Conservation (phyloP, 768 basidiomycete genomes). For the Lentinula guzmanii region DNA sequence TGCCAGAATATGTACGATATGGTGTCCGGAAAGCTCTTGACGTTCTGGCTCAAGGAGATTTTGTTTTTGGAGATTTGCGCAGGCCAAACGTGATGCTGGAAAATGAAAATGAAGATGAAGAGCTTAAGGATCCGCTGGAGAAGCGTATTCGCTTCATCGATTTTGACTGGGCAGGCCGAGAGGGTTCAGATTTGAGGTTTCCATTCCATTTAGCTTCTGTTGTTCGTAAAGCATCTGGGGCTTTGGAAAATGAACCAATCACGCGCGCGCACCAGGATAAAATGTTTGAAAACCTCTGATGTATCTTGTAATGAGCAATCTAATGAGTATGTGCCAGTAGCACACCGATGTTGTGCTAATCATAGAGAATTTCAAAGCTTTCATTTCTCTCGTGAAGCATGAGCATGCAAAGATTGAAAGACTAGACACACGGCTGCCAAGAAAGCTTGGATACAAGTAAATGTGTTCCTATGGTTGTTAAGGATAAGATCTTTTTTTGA, state of each 20-base stretch:
- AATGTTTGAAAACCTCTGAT: background rate
- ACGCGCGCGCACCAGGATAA: background rate
- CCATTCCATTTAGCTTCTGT: background rate
- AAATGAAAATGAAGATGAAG: background rate
- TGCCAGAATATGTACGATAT: background rate
- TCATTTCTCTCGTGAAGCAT: too few relatives aligned
- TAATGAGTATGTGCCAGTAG: too few relatives aligned
- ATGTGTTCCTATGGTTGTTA: too few relatives aligned
- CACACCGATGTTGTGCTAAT: too few relatives aligned
- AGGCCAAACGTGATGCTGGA: conserved; percentile 1
- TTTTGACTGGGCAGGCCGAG: conserved; percentile 4
- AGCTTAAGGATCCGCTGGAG: background rate
- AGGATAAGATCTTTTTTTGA: too few relatives aligned
- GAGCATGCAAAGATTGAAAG: too few relatives aligned
- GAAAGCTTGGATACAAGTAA: too few relatives aligned
- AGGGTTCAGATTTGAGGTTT: background rate
- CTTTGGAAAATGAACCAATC: background rate
- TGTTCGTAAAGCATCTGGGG: background rate
- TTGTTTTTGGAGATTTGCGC: conserved; percentile 1
- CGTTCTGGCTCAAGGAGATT: background rate
- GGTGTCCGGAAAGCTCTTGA: background rate
- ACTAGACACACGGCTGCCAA: too few relatives aligned
- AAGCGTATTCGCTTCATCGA: conserved; percentile 2
- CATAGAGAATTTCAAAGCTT: too few relatives aligned
- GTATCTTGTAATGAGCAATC: too few relatives aligned